These are phyloP conservation scores for Trichoderma endophyticum DNA, from an alignment of 2,329 filamentous ascomycete species.

Conservation along the genomic window DNA sequence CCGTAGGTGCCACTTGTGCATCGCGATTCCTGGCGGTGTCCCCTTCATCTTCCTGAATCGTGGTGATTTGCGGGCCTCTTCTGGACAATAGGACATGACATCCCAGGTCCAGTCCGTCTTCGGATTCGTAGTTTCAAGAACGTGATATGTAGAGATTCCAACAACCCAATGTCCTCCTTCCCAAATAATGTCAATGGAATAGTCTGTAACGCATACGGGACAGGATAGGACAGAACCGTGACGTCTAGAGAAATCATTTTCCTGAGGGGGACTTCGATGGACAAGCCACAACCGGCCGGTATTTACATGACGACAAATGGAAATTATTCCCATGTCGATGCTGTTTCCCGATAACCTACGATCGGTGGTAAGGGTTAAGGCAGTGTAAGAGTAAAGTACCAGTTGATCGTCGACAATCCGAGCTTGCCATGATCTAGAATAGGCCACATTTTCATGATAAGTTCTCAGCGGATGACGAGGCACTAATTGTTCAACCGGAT, in stretches of 20 bases:
- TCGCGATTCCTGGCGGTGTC: neutral
- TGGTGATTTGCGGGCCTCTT: neutral
- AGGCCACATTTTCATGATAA: neutral
- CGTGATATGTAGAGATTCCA: too few relatives aligned
- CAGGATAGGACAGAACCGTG: neutral
- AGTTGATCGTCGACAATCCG: neutral
- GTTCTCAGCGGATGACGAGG: neutral
- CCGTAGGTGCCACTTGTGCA: neutral
- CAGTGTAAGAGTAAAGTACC: neutral
- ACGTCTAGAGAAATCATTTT: neutral
- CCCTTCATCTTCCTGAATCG: neutral
- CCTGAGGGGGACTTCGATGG: neutral
- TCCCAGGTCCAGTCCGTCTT: too few relatives aligned
- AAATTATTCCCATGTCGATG: neutral
- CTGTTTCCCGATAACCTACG: neutral
- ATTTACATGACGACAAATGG: neutral
- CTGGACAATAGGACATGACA: too few relatives aligned
- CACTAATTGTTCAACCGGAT: neutral
- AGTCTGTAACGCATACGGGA: too few relatives aligned
- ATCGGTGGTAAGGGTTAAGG: neutral
- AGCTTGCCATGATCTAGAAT: neutral
- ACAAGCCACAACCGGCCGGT: neutral
- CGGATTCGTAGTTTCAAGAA: too few relatives aligned
- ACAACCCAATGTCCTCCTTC: too few relatives aligned
- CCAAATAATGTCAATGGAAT: too few relatives aligned